Percentiles rank a stretch among this genome's conserved stretches.
These are phyloP conservation scores for Carex littledalei DNA, from an alignment of 176 grass and related monocot genomes.

Conservation along the genomic window DNA sequence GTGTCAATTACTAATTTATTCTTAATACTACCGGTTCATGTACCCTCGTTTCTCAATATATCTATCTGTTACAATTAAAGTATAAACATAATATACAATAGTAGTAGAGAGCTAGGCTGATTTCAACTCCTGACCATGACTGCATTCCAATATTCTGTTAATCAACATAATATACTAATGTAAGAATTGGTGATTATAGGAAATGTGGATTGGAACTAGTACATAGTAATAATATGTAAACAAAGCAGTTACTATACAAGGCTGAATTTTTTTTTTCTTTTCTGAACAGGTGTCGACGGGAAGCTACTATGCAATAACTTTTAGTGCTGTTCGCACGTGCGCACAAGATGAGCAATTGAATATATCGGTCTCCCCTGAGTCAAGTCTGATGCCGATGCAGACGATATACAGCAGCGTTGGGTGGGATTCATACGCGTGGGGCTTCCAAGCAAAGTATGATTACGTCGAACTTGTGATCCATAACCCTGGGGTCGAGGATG, in stretches of 20 bases:
- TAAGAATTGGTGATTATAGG: neutral
- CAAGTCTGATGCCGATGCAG: conserved; percentile 57
- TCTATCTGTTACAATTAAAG: neutral
- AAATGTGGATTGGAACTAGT: neutral
- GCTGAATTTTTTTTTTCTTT: neutral
- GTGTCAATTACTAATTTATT: neutral
- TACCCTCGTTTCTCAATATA: neutral
- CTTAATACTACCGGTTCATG: neutral
- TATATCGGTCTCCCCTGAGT: conserved; percentile 65
- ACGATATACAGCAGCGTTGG: conserved; percentile 72
- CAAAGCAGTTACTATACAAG: neutral
- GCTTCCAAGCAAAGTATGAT: conserved; percentile 51
- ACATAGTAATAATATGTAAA: neutral
- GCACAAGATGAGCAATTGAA: conserved; percentile 69
- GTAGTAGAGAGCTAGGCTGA: neutral
- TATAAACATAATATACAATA: neutral
- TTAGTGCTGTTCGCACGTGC: conserved; percentile 78
- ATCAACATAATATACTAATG: neutral
- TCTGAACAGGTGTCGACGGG: neutral
- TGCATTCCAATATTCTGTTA: neutral
- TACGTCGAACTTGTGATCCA: conserved; percentile 51
- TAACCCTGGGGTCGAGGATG: conserved; percentile 72
- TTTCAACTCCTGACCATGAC: neutral
- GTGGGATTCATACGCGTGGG: conserved; percentile 88
- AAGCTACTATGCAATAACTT: conserved; percentile 73